These are phyloP conservation scores for Trichosporon sp. DNA, from an alignment of 1,284 basidiomycete genomes.

Conservation along the genomic window DNA sequence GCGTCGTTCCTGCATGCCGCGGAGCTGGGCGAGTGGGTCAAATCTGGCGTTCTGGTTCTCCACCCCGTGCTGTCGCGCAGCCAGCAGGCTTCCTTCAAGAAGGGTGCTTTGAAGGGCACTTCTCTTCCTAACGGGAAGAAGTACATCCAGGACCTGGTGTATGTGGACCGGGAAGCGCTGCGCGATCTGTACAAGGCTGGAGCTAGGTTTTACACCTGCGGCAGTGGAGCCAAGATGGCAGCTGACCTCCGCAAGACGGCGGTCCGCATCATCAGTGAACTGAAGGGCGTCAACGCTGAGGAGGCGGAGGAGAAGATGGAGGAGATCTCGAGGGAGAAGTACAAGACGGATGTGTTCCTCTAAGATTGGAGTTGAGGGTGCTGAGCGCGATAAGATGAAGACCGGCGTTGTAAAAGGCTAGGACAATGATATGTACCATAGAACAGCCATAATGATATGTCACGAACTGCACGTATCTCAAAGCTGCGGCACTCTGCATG, in stretches of 20 bases:
- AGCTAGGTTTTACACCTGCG: conserved; percentile 62
- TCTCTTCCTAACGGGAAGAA: conserved; percentile 54
- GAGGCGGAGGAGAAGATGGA: conserved; percentile 13
- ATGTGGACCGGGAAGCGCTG: conserved; percentile 58
- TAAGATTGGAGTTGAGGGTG: neutral
- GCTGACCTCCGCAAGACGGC: conserved; percentile 18
- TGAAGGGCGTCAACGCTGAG: neutral
- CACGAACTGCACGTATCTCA: neutral
- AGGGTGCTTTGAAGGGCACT: neutral
- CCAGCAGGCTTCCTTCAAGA: conserved; percentile 47
- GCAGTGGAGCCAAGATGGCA: conserved; percentile 38
- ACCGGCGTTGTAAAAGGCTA: neutral
- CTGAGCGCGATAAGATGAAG: too few relatives aligned
- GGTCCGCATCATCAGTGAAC: conserved; percentile 17
- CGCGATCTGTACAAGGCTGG: conserved; percentile 49
- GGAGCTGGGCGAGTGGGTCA: conserved; percentile 59
- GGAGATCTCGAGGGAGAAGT: conserved; percentile 8
- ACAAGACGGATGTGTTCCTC: conserved; percentile 21
- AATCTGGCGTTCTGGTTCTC: conserved; percentile 60
- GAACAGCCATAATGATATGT: conserved; percentile 2
- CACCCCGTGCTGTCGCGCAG: conserved; percentile 60
- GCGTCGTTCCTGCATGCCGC: conserved; percentile 61
- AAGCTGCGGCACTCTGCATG: too few relatives aligned
- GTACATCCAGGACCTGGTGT: conserved; percentile 60
- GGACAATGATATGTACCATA: conserved; percentile 10